phyloP scores from a whole-genome alignment of 1,139 yeast genomes.

The Blastobotrys apis region DNA sequence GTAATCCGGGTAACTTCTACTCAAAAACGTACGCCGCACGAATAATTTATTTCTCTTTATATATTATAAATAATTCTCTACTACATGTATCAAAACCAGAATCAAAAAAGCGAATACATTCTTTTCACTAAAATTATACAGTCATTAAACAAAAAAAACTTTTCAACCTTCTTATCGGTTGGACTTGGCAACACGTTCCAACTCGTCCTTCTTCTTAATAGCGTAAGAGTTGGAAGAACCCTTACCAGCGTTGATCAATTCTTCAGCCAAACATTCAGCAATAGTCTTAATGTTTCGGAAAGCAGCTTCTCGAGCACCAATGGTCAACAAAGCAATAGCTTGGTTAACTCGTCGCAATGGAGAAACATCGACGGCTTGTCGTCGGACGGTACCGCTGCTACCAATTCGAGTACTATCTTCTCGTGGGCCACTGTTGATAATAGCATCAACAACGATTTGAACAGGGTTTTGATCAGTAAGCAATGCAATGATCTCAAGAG shows the following conservation, averaged over 20 bases:
- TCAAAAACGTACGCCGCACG: no score
- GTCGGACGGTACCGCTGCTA: conserved; percentile 99
- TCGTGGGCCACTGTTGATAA: conserved; percentile 99
- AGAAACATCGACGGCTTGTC: conserved; percentile 99
- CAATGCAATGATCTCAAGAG: conserved; percentile 95
- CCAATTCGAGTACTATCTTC: conserved; percentile 99
- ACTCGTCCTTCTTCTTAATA: conserved; percentile 99
- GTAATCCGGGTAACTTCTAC: no score
- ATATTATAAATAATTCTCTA: no score
- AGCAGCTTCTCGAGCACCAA: conserved; percentile 99
- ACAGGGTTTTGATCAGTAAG: conserved; percentile 99
- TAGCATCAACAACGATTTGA: conserved; percentile 98
- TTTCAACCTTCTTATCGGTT: conserved; percentile 2
- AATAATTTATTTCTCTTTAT: no score
- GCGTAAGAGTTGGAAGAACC: conserved; percentile 99
- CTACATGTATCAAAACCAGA: no score
- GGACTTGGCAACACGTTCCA: conserved; percentile 59
- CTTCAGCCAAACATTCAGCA: conserved; percentile 99
- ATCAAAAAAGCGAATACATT: no score
- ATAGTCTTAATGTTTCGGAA: conserved; percentile 99
- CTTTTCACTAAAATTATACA: neutral
- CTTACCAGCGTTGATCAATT: conserved; percentile 99
- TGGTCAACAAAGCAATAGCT: conserved; percentile 95
- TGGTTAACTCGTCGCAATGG: conserved; percentile 99
- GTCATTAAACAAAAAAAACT: neutral